Conservation (phyloP, 257 asterid genomes). For the Mentha longifolia region DNA sequence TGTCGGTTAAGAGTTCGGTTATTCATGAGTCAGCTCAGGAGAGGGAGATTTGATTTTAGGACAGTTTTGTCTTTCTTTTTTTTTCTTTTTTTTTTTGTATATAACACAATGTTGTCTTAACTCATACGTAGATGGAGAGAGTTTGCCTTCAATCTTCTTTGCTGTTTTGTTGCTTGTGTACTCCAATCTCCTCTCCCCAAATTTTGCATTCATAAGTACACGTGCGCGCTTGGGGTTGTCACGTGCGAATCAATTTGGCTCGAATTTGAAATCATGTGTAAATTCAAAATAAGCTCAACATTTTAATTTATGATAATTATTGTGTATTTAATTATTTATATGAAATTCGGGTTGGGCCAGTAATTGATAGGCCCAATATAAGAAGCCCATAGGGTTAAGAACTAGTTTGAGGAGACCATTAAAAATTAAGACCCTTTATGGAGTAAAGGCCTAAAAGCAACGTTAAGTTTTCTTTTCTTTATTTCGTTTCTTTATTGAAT, state of each 20-base stretch:
- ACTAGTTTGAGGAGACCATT: neutral
- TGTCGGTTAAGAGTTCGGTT: constrained; percentile 69
- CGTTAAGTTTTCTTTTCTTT: no score
- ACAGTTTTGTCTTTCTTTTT: neutral
- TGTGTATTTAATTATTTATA: no score
- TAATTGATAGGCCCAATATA: neutral
- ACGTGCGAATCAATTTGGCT: neutral
- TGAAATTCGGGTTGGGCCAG: neutral
- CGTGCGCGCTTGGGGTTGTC: no score
- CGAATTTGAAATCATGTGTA: no score
- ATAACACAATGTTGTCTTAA: neutral
- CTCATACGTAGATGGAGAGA: neutral
- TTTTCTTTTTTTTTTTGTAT: neutral
- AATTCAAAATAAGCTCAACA: no score
- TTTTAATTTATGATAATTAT: no score
- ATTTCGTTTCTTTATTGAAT: neutral
- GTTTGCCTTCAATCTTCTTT: neutral
- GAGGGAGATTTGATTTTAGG: constrained; percentile 43
- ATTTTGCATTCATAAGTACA: neutral
- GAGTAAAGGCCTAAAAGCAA: neutral
- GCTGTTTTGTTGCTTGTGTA: no score
- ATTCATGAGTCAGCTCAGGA: constrained; percentile 73
- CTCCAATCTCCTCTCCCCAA: neutral
- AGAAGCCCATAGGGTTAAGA: neutral
- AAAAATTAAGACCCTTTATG: neutral